Percentiles rank a stretch among this genome's conserved stretches.
phyloP scores from a whole-genome alignment of 352 stramenopile genomes.

The Pythium insidiosum region DNA sequence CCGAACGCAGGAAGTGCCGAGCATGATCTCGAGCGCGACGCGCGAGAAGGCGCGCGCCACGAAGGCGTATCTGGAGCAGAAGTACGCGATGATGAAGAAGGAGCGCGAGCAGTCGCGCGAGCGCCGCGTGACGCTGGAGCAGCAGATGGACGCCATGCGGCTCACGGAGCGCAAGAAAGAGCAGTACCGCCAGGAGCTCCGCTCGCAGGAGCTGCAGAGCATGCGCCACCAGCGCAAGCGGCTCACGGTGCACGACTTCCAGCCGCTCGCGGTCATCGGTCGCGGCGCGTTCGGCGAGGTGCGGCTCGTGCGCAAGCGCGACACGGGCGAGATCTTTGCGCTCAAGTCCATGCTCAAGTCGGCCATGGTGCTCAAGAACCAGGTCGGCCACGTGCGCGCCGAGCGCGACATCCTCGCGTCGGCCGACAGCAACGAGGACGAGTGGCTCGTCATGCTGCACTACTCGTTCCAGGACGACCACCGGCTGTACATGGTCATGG shows the following conservation, averaged over 20 bases:
- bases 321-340: slow-evolving; percentile 84
- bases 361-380: slow-evolving; percentile 89
- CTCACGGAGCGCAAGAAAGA: slow-evolving; percentile 73
- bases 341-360: slow-evolving; percentile 91
- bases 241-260: slow-evolving; percentile 91
- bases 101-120: slow-evolving; percentile 77
- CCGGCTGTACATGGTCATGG: slow-evolving; percentile 94
- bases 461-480: slow-evolving; percentile 96
- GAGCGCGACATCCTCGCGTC: slow-evolving; percentile 95
- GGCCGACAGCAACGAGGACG: slow-evolving; percentile 93
- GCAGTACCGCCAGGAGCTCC: slow-evolving; percentile 73
- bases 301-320: slow-evolving; percentile 73
- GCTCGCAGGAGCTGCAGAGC: slow-evolving; percentile 65
- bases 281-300: slow-evolving; percentile 99
- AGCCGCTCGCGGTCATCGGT: slow-evolving; percentile 95
- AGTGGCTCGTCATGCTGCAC: slow-evolving; percentile 96
- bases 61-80: slow-evolving; percentile 85
- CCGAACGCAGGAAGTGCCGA: too few relatives aligned
- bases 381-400: slow-evolving; percentile 95
- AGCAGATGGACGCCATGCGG: slow-evolving; percentile 76
- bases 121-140: slow-evolving; percentile 67
- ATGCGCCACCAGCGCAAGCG: slow-evolving; percentile 79
- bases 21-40: slow-evolving; percentile 82
- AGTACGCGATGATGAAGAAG: slow-evolving; percentile 86
- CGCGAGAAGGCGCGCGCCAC: slow-evolving; percentile 82